Evolutionary conservation across 23 red algal genomes (phyloP).

Genomic region (Gracilaria domingensis): DNA sequence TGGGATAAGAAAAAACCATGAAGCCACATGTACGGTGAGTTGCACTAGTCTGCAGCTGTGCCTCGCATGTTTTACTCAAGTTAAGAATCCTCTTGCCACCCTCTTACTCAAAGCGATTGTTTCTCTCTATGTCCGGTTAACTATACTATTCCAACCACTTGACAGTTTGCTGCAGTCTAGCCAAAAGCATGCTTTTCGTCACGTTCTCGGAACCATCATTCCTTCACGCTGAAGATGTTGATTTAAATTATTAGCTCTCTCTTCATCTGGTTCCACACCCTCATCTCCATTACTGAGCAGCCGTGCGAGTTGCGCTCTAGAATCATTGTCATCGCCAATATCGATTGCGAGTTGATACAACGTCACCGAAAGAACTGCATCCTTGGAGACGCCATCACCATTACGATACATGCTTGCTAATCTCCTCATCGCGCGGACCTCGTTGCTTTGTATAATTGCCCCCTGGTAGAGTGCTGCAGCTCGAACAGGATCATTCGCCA

Average conservation of each 20-base stretch:
- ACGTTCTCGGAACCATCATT: not conserved
- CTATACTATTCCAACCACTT: too few species aligned
- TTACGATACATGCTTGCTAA: slow-evolving; percentile 13
- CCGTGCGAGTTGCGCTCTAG: not conserved
- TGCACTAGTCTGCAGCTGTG: too few species aligned
- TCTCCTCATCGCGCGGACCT: slow-evolving; percentile 13
- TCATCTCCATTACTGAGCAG: not conserved
- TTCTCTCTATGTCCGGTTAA: too few species aligned
- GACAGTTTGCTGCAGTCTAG: too few species aligned
- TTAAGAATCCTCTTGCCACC: too few species aligned
- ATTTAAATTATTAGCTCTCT: not conserved
- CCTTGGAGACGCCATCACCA: slow-evolving; percentile 7
- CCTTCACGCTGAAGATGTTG: not conserved
- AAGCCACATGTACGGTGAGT: too few species aligned
- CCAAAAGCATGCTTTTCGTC: too few species aligned
- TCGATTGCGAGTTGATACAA: slow-evolving; percentile 2
- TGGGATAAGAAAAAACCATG: too few species aligned
- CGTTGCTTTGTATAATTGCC: not conserved
- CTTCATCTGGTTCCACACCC: not conserved
- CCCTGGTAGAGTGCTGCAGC: slow-evolving; percentile 25
- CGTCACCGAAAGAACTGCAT: not conserved
- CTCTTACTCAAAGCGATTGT: too few species aligned
- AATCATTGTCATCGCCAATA: slow-evolving; percentile 35
- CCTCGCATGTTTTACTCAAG: too few species aligned
- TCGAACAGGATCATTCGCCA: slow-evolving; percentile 1